Percentiles rank a stretch among this genome's conserved stretches.
Conservation (phyloP, 495 filamentous ascomycete species). For the Evernia prunastri region DNA sequence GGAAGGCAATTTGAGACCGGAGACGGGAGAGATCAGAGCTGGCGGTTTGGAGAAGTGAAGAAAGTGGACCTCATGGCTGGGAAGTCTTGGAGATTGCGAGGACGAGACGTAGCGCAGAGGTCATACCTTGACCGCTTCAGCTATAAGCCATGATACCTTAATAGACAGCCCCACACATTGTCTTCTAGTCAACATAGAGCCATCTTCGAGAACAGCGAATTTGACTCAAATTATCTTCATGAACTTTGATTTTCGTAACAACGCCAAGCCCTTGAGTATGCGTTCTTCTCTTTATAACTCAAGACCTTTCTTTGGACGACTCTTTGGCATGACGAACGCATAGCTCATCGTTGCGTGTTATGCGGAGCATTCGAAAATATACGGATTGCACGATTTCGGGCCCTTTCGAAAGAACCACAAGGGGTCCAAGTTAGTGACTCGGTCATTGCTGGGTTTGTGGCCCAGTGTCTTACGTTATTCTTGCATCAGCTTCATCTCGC, state of each 20-base stretch:
- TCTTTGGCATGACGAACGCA: not conserved
- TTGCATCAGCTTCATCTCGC: not conserved
- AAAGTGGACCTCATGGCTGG: not conserved
- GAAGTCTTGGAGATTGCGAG: not conserved
- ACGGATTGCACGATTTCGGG: not conserved
- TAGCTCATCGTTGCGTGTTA: not conserved
- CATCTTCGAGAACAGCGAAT: not conserved
- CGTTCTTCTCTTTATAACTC: not conserved
- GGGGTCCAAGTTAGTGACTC: not conserved
- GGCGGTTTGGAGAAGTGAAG: constrained; percentile 2
- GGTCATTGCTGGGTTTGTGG: not conserved
- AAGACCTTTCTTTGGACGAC: not conserved
- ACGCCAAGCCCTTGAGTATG: not conserved
- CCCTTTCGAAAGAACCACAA: not conserved
- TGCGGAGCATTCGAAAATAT: not conserved
- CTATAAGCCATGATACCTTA: not conserved
- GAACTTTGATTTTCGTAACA: not conserved
- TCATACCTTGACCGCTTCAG: not conserved
- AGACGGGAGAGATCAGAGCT: not conserved
- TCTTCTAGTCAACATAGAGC: not conserved
- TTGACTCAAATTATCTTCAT: not conserved
- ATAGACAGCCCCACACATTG: too few relatives aligned
- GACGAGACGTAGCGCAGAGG: not conserved
- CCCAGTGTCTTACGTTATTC: not conserved
- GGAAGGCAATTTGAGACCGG: not conserved